Evolutionary conservation across 2,329 filamentous ascomycete genomes (phyloP), one percentile per base, ranked within the genome.

Genomic region (Cytospora schulzeri): DNA sequence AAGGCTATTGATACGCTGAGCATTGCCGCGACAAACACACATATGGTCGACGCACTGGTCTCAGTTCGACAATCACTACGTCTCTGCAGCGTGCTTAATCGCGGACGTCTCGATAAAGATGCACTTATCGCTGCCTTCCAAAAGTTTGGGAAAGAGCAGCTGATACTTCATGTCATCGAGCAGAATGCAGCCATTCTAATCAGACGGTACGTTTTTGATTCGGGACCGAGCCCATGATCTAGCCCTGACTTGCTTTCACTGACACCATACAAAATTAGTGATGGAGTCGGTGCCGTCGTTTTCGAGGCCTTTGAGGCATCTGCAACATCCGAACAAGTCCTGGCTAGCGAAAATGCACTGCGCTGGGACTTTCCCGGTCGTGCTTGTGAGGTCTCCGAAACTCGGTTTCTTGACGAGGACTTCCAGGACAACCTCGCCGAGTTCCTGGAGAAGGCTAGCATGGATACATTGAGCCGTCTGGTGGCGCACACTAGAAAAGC

Each of bases 291-390:
- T 9, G 11, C 11, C 4, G 60, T 66, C 19, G 9, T 63, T 8
- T 63, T 63, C 22, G 64, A 66, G 26, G 64, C 64, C 12, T 89
- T 89, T 63, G 86, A 90, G 70, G 77, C 81, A 0, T 87, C 85
- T 0, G 76, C 87, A 0, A 69, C 72, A 0, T 83, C 83, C 2
- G 78, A 83, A 56, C 73, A 78, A 17, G 82, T 87, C 0, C 75
- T 88, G 4, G 77, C 78, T 2, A 73, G 83, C 0, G 71, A 81
- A 38, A 77, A 77, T 31, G 79, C 85, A 2, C 71, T 90, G 0
- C 68, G 76, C 61, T 86, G 86, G 79, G 77, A 82, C 28, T 90
- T 90, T 67, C 87, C 87, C 0, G 83, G 82, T 0, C 74, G 73
- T 15, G 79, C 83, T 0, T 81, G 83, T 0, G 74, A 77, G 0